Conservation (phyloP, 1,284 basidiomycete species). For the Leccinum subatratum region DNA sequence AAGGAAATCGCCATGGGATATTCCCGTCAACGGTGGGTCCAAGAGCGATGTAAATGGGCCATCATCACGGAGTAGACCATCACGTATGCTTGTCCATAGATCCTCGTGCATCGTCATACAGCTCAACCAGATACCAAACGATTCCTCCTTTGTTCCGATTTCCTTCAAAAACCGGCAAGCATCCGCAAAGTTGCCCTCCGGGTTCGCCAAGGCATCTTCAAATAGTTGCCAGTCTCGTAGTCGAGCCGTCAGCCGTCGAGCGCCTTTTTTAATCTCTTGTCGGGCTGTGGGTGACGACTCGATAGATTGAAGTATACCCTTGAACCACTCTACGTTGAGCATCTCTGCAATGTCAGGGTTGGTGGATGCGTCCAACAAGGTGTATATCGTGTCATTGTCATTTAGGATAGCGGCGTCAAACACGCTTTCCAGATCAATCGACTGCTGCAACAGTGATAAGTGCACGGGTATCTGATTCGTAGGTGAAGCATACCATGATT, state of each 20-base stretch:
- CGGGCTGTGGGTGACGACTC: slow-evolving; percentile 38
- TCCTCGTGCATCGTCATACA: slow-evolving; percentile 57
- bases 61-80: slow-evolving; percentile 12
- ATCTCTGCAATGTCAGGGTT: slow-evolving; percentile 58
- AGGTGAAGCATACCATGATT: slow-evolving; percentile 40
- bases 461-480: not conserved
- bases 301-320: slow-evolving; percentile 40
- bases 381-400: slow-evolving; percentile 51
- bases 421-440: slow-evolving; percentile 48
- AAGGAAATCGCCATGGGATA: slow-evolving; percentile 57
- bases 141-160: slow-evolving; percentile 56
- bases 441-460: slow-evolving; percentile 40
- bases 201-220: slow-evolving; percentile 54
- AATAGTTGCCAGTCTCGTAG: slow-evolving; percentile 58
- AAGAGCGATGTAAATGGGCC: slow-evolving; percentile 19
- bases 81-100: slow-evolving; percentile 33
- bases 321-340: slow-evolving; percentile 34
- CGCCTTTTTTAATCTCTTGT: slow-evolving; percentile 40
- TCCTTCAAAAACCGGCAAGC: slow-evolving; percentile 52
- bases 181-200: slow-evolving; percentile 43
- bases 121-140: slow-evolving; percentile 66
- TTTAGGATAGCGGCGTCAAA: slow-evolving; percentile 48
- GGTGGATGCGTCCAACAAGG: slow-evolving; percentile 55
- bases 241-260: slow-evolving; percentile 44
- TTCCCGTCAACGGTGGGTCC: slow-evolving; percentile 18